Conservation (phyloP, 2,329 filamentous ascomycete genomes). For the Annulohypoxylon truncatum region DNA sequence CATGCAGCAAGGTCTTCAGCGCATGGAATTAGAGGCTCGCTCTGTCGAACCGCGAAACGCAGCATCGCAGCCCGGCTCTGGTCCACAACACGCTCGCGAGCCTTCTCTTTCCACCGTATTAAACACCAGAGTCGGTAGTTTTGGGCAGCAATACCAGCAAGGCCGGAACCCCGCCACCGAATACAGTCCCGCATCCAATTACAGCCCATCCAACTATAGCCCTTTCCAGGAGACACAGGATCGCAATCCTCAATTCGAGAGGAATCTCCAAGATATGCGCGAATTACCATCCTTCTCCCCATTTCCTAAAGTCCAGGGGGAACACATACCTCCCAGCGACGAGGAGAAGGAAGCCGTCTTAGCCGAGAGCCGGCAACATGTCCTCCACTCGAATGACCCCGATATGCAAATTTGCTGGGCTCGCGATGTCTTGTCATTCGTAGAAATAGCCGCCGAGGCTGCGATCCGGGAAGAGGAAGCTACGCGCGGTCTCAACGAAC, state of each 20-base stretch:
- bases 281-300: slow-evolving; percentile 85
- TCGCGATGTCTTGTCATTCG: slow-evolving; percentile 88
- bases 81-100: slow-evolving; percentile 55
- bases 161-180: slow-evolving; percentile 49
- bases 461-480: slow-evolving; percentile 70
- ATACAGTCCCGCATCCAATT: slow-evolving; percentile 51
- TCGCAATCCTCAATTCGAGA: slow-evolving; percentile 53
- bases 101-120: slow-evolving; percentile 57
- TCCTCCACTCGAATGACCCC: slow-evolving; percentile 93
- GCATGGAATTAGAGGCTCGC: slow-evolving; percentile 84
- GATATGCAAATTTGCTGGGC: slow-evolving; percentile 98
- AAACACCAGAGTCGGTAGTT: slow-evolving; percentile 46
- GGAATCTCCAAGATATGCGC: slow-evolving; percentile 57
- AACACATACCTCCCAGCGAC: slow-evolving; percentile 92
- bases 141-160: slow-evolving; percentile 49
- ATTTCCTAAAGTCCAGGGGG: slow-evolving; percentile 86
- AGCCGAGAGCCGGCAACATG: slow-evolving; percentile 83
- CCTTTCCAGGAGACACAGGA: slow-evolving; percentile 57
- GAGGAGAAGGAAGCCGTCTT: slow-evolving; percentile 93
- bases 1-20: slow-evolving; percentile 93
- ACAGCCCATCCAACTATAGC: slow-evolving; percentile 53
- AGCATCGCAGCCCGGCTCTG: slow-evolving; percentile 46
- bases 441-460: slow-evolving; percentile 84
- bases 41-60: slow-evolving; percentile 57
- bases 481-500: slow-evolving; percentile 49